Conservation (phyloP, 306 rosid species). For the Acacia crassicarpa region DNA sequence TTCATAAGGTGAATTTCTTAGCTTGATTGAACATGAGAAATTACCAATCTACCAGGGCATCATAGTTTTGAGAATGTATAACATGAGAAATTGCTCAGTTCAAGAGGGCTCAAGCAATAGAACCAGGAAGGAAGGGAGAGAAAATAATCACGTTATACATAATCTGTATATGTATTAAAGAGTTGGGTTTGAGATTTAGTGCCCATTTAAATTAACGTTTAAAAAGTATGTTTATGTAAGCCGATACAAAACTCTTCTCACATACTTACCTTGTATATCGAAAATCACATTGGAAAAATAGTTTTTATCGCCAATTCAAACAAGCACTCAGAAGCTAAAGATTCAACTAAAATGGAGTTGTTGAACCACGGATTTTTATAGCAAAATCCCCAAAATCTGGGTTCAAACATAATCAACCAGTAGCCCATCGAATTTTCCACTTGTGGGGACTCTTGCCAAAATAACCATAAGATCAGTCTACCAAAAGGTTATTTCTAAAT, state of each 20-base stretch:
- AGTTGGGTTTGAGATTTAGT: neutral
- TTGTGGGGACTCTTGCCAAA: neutral
- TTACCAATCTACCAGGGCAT: too few species aligned
- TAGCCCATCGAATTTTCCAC: neutral
- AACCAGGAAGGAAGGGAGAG: neutral
- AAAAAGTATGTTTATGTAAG: too few species aligned
- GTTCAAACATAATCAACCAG: neutral
- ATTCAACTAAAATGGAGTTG: neutral
- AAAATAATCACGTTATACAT: neutral
- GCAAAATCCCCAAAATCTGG: neutral
- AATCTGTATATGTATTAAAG: neutral
- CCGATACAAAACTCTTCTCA: too few species aligned
- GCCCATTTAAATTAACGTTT: too few species aligned
- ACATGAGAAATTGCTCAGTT: neutral
- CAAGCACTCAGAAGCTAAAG: neutral
- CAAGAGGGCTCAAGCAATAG: neutral
- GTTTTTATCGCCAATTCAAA: too few species aligned
- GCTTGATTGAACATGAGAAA: too few species aligned
- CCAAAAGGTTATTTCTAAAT: conserved; percentile 24
- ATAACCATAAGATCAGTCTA: conserved; percentile 18
- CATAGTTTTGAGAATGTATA: too few species aligned
- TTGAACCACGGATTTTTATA: neutral
- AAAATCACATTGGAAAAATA: too few species aligned
- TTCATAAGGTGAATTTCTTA: too few species aligned
- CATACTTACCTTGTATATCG: too few species aligned